These are phyloP conservation scores for Nicotiana noctiflora DNA, from an alignment of 257 asterid species.

Conservation along the genomic window DNA sequence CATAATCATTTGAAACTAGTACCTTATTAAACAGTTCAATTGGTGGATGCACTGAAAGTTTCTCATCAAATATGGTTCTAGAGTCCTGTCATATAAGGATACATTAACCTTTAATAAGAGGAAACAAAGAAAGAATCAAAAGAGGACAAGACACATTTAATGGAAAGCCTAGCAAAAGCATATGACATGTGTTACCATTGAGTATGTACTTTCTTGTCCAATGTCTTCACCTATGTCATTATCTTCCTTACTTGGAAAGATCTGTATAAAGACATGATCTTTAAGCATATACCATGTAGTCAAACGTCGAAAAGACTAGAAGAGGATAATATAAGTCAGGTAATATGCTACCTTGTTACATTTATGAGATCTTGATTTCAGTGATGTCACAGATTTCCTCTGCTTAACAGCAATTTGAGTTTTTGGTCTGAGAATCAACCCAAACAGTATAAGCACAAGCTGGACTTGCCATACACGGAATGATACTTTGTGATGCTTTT, in stretches of 20 bases:
- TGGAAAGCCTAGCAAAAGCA: not conserved
- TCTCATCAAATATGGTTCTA: slow-evolving; percentile 22
- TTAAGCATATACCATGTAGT: not conserved
- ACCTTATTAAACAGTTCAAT: slow-evolving; percentile 57
- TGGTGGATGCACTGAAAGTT: slow-evolving; percentile 32
- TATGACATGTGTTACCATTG: slow-evolving; percentile 8
- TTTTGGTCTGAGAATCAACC: slow-evolving; percentile 27
- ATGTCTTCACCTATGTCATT: slow-evolving; percentile 11
- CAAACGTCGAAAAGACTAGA: not conserved
- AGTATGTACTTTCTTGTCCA: slow-evolving; percentile 8
- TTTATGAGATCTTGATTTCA: slow-evolving; percentile 11
- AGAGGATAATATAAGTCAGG: not conserved
- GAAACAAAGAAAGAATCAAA: not conserved
- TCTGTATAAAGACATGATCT: slow-evolving; percentile 15
- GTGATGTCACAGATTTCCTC: slow-evolving; percentile 21
- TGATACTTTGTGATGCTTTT: not conserved
- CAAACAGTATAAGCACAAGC: slow-evolving; percentile 7
- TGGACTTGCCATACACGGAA: not conserved
- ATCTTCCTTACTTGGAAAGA: slow-evolving; percentile 26
- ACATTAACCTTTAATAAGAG: not conserved
- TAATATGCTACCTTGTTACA: slow-evolving; percentile 23
- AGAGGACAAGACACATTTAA: not conserved
- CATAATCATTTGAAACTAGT: not conserved
- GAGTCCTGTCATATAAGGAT: slow-evolving; percentile 31
- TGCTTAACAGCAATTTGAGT: slow-evolving; percentile 16